Evolutionary conservation across 768 basidiomycete genomes (phyloP).

Genomic region (Termitomyces sp.): DNA sequence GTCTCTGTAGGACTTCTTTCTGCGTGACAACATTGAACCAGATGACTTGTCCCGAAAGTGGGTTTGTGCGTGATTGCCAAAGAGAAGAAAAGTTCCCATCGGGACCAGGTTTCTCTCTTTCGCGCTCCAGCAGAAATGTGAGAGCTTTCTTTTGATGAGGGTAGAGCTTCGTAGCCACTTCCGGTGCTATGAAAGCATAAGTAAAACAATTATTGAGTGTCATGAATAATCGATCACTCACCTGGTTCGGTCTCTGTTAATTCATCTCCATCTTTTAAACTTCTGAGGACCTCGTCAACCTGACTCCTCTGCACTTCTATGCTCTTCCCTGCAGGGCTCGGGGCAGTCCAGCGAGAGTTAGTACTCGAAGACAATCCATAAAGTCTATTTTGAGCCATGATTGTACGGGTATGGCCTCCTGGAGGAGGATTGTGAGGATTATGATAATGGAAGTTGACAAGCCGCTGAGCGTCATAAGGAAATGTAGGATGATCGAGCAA

Average conservation of each 20-base stretch:
- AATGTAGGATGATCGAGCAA: slow-evolving; percentile 78
- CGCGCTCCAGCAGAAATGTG: slow-evolving; percentile 89
- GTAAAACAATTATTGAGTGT: not conserved
- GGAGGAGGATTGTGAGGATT: slow-evolving; percentile 88
- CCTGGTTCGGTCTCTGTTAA: slow-evolving; percentile 81
- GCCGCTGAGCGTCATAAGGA: slow-evolving; percentile 56
- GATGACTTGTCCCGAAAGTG: slow-evolving; percentile 33
- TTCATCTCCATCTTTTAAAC: slow-evolving; percentile 82
- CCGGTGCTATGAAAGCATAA: slow-evolving; percentile 36
- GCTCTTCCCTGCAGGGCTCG: slow-evolving; percentile 61
- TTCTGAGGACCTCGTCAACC: slow-evolving; percentile 92
- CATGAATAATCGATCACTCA: slow-evolving; percentile 31
- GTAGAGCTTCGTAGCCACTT: slow-evolving; percentile 84
- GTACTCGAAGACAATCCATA: slow-evolving; percentile 28
- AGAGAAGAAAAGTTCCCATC: slow-evolving; percentile 66
- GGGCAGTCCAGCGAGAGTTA: slow-evolving; percentile 51
- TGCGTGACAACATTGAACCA: slow-evolving; percentile 89
- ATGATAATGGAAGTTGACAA: slow-evolving; percentile 62
- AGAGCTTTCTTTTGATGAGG: slow-evolving; percentile 98
- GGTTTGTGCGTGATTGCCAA: slow-evolving; percentile 59
- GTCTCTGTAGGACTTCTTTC: slow-evolving; percentile 63
- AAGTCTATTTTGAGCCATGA: slow-evolving; percentile 35
- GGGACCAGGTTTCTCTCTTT: slow-evolving; percentile 53
- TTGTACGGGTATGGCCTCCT: slow-evolving; percentile 50
- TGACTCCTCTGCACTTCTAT: slow-evolving; percentile 91